Evolutionary conservation across 2,329 filamentous ascomycete species (phyloP), one percentile per base, ranked within the genome.

Genomic region (Trichoderma hamatum): DNA sequence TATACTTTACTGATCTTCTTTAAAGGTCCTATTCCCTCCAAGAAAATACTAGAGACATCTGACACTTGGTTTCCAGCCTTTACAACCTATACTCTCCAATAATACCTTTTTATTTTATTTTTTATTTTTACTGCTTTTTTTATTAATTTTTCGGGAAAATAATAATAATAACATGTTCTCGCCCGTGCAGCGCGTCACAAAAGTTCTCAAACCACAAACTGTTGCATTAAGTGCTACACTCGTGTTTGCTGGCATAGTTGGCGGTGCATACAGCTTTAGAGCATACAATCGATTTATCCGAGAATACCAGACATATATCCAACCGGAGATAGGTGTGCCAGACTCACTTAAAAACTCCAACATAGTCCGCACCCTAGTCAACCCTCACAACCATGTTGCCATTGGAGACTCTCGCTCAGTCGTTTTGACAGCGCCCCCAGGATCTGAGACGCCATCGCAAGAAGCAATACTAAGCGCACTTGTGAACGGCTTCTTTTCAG

Each of bases 401-500:
- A 46, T 55, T 19, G 62, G 26, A 32, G 62, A 65, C 28, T 56
- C 62, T 32, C 51, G 55, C n/a, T 43, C 62, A 6, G 30, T 43
- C 10, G 13, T 56, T 36, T 32, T 65, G 30, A 16, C 51, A 16
- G 1, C 54, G 19, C 19, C 19, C 19, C 9, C 49, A 19, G 30
- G 13, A 43, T 6, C 55, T 21, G 36, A 55, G 16, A 16, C 16
- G 3, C 51, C 49, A 19, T 55, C 62, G n/a, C 51, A 65, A n/a
- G 51, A 65, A n/a, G 62, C 26, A 9, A 21, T 65, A 2, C 13
- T 65, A 28, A 55, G 24, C n/a, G 24, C 51, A 10, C 55, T 65
- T 28, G 26, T 65, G 26, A 43, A 36, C 1, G 62, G 62, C 4
- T 65, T 65, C 13, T 65, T 65, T 19, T 54, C 62, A 13, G 62